Percentiles rank a stretch among this genome's conserved stretches.
phyloP scores from a whole-genome alignment of 306 rosid species.

The Datisca glomerata region DNA sequence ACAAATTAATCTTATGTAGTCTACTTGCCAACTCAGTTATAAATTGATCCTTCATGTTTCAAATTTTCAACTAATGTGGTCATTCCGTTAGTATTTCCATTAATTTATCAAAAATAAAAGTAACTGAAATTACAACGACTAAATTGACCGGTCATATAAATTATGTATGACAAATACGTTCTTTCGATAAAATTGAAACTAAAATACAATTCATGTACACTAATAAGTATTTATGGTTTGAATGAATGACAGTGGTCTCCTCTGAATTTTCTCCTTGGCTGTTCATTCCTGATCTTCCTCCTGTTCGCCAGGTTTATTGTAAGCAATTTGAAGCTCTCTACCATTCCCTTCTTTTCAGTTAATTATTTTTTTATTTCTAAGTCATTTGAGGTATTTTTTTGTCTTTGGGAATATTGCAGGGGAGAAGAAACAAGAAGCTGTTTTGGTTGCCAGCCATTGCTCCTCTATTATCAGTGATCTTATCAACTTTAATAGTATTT shows the following conservation, averaged over 20 bases:
- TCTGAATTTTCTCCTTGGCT: slow-evolving; percentile 36
- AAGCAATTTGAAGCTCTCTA: slow-evolving; percentile 17
- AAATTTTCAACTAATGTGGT: too few species aligned
- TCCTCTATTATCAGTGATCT: slow-evolving; percentile 63
- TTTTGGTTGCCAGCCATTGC: slow-evolving; percentile 80
- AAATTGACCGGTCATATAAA: too few species aligned
- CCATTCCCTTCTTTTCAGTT: background rate
- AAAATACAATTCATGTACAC: too few species aligned
- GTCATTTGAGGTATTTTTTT: slow-evolving; percentile 2
- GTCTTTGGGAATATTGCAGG: slow-evolving; percentile 39
- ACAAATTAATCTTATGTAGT: background rate
- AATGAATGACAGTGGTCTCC: slow-evolving; percentile 82
- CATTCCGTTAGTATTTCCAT: too few species aligned
- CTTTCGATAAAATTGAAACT: too few species aligned
- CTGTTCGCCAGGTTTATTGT: slow-evolving; percentile 49
- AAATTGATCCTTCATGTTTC: too few species aligned
- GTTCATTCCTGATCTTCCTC: slow-evolving; percentile 68
- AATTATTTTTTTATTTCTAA: slow-evolving; percentile 9
- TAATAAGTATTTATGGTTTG: too few species aligned
- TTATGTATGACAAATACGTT: too few species aligned
- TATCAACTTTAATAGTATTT: slow-evolving; percentile 71
- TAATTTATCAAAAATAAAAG: too few species aligned
- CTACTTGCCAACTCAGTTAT: too few species aligned
- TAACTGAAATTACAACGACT: too few species aligned
- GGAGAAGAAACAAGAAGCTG: slow-evolving; percentile 59